phyloP scores from a whole-genome alignment of 1,284 basidiomycete species.

The Apiotrichum veenhuisii region DNA sequence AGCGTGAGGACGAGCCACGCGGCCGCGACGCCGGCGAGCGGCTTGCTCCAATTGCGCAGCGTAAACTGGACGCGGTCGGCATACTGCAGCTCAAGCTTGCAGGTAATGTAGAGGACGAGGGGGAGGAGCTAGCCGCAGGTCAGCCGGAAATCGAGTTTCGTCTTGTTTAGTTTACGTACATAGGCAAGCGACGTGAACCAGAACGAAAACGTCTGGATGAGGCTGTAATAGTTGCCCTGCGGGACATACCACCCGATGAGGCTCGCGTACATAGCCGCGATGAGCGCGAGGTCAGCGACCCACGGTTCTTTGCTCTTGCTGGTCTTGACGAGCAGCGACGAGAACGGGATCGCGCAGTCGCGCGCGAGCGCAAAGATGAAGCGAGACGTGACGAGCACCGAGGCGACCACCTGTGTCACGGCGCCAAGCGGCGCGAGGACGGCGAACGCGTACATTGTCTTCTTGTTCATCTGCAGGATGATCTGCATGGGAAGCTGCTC shows the following conservation, averaged over 20 bases:
- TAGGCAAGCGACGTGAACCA: background rate
- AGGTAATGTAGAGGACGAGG: slow-evolving; percentile 2
- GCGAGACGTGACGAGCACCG: slow-evolving; percentile 43
- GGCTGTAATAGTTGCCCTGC: background rate
- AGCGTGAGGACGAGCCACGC: background rate
- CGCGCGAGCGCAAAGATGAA: slow-evolving; percentile 46
- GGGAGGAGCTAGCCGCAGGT: too few relatives aligned
- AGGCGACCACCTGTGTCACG: slow-evolving; percentile 24
- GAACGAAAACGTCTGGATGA: background rate
- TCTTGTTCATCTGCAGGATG: too few relatives aligned
- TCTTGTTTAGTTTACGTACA: too few relatives aligned
- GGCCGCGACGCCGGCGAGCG: background rate
- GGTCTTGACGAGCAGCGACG: background rate
- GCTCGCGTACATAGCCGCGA: background rate
- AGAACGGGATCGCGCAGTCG: slow-evolving; percentile 43
- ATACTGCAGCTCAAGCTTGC: background rate
- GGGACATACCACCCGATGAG: background rate
- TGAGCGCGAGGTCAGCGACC: background rate
- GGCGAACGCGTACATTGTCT: too few relatives aligned
- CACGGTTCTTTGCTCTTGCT: background rate
- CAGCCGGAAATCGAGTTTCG: too few relatives aligned
- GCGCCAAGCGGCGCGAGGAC: background rate
- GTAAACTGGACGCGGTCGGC: background rate
- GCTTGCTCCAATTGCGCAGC: background rate
- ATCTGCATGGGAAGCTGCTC: too few relatives aligned